Evolutionary conservation across 306 rosid genomes (phyloP).

Genomic region (Vigna nakashimae): DNA sequence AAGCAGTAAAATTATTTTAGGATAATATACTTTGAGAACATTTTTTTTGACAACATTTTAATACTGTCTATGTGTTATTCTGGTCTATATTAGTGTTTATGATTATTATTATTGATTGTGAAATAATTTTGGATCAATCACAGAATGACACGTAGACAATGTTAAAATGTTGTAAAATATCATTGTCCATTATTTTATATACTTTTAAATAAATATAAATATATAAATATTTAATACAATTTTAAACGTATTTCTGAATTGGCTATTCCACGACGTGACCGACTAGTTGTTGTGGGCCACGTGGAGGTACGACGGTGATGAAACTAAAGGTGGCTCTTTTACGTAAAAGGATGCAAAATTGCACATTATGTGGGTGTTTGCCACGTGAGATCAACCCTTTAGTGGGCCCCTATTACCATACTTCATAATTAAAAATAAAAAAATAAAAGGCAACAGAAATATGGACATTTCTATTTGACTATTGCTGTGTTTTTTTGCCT

Average conservation of each 20-base stretch:
- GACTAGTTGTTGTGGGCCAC: constrained; percentile 45
- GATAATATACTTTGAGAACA: too few species aligned
- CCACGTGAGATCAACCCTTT: constrained; percentile 41
- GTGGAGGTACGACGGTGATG: constrained; percentile 51
- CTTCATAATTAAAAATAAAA: not conserved
- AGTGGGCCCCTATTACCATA: constrained; percentile 29
- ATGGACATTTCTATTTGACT: constrained; percentile 15
- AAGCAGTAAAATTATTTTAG: not conserved
- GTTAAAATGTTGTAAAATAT: too few species aligned
- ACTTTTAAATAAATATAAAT: not conserved
- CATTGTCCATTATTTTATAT: not conserved
- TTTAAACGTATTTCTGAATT: not conserved
- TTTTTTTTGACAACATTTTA: too few species aligned
- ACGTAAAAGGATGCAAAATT: constrained; percentile 1
- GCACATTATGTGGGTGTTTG: constrained; percentile 24
- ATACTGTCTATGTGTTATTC: too few species aligned
- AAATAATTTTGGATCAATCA: too few species aligned
- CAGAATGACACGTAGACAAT: too few species aligned
- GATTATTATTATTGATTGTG: too few species aligned
- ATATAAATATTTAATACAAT: not conserved
- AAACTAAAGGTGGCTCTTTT: constrained; percentile 14
- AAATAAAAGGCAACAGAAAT: not conserved
- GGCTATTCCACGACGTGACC: constrained; percentile 26
- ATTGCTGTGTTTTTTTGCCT: not conserved
- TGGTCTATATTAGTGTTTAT: too few species aligned